These are phyloP conservation scores for Suillus decipiens DNA, from an alignment of 768 basidiomycete genomes.

Conservation along the genomic window DNA sequence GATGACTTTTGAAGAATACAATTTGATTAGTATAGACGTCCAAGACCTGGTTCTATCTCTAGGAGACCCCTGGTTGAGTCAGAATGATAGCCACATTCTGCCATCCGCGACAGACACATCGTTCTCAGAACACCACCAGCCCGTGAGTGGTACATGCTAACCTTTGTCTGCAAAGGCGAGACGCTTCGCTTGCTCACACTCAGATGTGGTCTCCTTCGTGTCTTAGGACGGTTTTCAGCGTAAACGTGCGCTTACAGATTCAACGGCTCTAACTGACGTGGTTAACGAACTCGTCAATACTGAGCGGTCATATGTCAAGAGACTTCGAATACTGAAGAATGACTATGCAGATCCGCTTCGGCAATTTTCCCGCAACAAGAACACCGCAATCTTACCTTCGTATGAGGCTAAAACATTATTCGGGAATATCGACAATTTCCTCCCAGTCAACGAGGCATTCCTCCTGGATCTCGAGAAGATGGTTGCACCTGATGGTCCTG, in stretches of 20 bases:
- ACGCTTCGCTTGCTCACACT: constrained; percentile 2
- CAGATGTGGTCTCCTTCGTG: constrained; percentile 7
- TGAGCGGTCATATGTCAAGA: constrained; percentile 85
- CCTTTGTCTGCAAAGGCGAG: not conserved
- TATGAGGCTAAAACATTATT: constrained; percentile 95
- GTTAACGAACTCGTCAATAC: constrained; percentile 88
- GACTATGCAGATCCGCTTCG: constrained; percentile 93
- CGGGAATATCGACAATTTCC: constrained; percentile 87
- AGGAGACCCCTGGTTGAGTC: constrained; percentile 62
- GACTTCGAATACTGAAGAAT: constrained; percentile 78
- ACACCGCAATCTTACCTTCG: constrained; percentile 81
- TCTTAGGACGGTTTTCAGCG: constrained; percentile 38
- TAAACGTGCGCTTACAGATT: constrained; percentile 62
- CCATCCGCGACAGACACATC: constrained; percentile 42
- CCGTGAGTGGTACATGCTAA: constrained; percentile 41
- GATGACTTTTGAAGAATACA: constrained; percentile 9
- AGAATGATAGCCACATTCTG: constrained; percentile 49
- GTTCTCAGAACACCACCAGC: constrained; percentile 38
- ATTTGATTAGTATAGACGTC: constrained; percentile 52
- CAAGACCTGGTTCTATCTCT: constrained; percentile 78
- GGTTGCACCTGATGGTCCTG: constrained; percentile 58
- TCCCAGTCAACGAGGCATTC: constrained; percentile 90
- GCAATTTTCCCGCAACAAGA: constrained; percentile 79
- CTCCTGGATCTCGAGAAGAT: constrained; percentile 81
- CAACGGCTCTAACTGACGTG: constrained; percentile 67